phyloP scores from a whole-genome alignment of 1,284 basidiomycete species.

The Afroboletus lepidellus region DNA sequence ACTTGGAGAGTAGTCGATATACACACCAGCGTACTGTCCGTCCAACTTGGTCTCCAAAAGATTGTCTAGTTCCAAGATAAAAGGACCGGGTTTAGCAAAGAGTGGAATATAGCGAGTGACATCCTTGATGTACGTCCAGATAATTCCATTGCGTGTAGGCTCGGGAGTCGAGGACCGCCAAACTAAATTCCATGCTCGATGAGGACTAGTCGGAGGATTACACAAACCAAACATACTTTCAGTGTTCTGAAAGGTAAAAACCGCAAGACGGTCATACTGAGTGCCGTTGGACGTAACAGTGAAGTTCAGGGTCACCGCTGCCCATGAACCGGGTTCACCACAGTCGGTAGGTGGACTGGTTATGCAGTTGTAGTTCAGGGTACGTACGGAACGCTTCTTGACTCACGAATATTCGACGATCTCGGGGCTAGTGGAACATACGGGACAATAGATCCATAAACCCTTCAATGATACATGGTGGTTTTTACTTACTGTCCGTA shows the following conservation, averaged over 20 bases:
- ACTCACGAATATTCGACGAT: conserved; percentile 63
- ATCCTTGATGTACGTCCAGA: conserved; percentile 79
- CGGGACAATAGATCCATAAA: conserved; percentile 4
- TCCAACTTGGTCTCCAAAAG: conserved; percentile 53
- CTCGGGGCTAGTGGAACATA: conserved; percentile 48
- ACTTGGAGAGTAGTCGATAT: conserved; percentile 2
- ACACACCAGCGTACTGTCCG: conserved; percentile 68
- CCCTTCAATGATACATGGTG: not conserved
- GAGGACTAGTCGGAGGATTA: not conserved
- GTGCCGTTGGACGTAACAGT: conserved; percentile 78
- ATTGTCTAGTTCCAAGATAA: conserved; percentile 75
- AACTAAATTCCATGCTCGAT: conserved; percentile 37
- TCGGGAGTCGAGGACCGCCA: conserved; percentile 82
- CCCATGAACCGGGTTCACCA: conserved; percentile 70
- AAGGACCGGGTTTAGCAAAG: conserved; percentile 62
- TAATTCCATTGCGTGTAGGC: conserved; percentile 66
- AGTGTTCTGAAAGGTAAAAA: conserved; percentile 72
- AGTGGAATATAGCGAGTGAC: conserved; percentile 70
- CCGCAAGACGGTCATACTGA: conserved; percentile 71
- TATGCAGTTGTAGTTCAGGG: not conserved
- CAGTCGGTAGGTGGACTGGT: conserved; percentile 69
- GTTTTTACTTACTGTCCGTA: conserved; percentile 54
- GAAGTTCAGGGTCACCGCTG: conserved; percentile 71
- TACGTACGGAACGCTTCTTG: not conserved
- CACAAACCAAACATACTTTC: conserved; percentile 51